Conservation (phyloP, 2,329 filamentous ascomycete species). For the Mollisia scopiformis region DNA sequence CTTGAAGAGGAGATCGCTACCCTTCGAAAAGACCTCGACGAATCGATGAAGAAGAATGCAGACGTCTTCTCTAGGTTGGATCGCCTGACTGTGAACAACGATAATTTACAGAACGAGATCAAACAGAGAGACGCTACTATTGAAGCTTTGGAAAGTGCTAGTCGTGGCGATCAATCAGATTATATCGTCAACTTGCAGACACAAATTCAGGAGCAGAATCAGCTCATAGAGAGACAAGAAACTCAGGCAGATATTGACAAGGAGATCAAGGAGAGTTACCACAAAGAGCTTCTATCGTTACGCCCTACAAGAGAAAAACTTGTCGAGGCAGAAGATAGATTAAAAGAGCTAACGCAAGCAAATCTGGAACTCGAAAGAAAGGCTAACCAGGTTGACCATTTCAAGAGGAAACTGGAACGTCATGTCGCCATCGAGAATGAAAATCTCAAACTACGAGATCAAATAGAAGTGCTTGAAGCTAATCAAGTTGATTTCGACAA, state of each 20-base stretch:
- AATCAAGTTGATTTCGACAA: conserved; percentile 42
- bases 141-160: conserved; percentile 36
- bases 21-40: conserved; percentile 51
- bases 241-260: conserved; percentile 60
- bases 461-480: conserved; percentile 55
- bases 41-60: conserved; percentile 58
- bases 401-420: conserved; percentile 64
- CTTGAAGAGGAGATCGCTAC: conserved; percentile 51
- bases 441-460: conserved; percentile 56
- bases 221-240: conserved; percentile 73
- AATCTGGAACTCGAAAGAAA: conserved; percentile 59
- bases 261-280: conserved; percentile 45
- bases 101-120: conserved; percentile 57
- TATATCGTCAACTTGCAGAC: conserved; percentile 57
- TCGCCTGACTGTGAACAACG: conserved; percentile 62
- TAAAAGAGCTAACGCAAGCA: conserved; percentile 60
- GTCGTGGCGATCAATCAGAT: conserved; percentile 55
- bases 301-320: conserved; percentile 49
- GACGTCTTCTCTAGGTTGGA: conserved; percentile 63
- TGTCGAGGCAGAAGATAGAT: conserved; percentile 59
- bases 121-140: conserved; percentile 57
- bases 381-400: conserved; percentile 64
- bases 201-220: conserved; percentile 67
- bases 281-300: conserved; percentile 52
- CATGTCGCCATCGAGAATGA: conserved; percentile 59